Percentiles rank a stretch among this genome's conserved stretches.
phyloP scores from a whole-genome alignment of 306 rosid genomes.

The Astragalus membranaceus region DNA sequence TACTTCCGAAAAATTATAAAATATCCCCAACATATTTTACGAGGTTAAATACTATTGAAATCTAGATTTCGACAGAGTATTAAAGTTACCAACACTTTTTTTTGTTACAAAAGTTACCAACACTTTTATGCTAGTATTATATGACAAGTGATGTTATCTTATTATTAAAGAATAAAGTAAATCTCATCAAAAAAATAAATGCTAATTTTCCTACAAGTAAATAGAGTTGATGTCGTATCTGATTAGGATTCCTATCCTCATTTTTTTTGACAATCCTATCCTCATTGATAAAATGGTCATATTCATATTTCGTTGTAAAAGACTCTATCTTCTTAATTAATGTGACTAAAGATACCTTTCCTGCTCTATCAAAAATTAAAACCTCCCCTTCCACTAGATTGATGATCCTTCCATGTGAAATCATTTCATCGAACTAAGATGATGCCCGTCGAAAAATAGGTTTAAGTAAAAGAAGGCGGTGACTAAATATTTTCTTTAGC shows the following conservation, averaged over 20 bases:
- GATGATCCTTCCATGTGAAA: slow-evolving; percentile 7
- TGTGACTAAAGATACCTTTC: slow-evolving; percentile 1
- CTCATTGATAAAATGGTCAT: background rate
- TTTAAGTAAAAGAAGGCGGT: slow-evolving; percentile 22
- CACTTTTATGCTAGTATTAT: background rate
- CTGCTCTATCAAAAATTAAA: background rate
- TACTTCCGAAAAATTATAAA: too few species aligned
- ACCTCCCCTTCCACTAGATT: background rate
- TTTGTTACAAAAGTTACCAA: too few species aligned
- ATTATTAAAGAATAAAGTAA: background rate
- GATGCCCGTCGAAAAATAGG: background rate
- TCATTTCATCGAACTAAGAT: slow-evolving; percentile 29
- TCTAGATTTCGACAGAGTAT: too few species aligned
- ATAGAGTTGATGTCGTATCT: background rate
- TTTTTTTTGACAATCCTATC: background rate
- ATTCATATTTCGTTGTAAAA: background rate
- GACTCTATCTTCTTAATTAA: background rate
- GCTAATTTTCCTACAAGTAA: background rate
- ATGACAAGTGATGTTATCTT: background rate
- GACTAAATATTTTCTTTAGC: slow-evolving; percentile 32
- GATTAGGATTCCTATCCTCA: background rate
- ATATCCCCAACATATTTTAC: too few species aligned
- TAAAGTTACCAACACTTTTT: too few species aligned
- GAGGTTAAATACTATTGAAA: too few species aligned
- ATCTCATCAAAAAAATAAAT: background rate